These are phyloP conservation scores for Cordyceps cateniannulata DNA, from an alignment of 2,329 filamentous ascomycete genomes.

Conservation along the genomic window DNA sequence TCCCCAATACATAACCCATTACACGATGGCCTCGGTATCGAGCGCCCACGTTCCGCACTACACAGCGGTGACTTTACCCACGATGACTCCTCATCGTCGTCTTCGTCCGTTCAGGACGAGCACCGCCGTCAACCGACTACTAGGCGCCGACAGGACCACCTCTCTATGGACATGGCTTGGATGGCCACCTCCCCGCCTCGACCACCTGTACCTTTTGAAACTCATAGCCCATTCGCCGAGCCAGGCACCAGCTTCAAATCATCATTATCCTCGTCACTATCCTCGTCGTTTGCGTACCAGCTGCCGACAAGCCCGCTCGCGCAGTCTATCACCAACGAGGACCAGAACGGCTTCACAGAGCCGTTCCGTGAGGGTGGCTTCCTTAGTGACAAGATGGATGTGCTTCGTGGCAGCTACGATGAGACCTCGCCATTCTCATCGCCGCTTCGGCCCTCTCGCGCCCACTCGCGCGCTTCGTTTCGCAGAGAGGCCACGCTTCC, in stretches of 20 bases:
- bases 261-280: slow-evolving; percentile 61
- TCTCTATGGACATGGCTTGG: slow-evolving; percentile 33
- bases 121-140: slow-evolving; percentile 16
- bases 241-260: slow-evolving; percentile 34
- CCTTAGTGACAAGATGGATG: slow-evolving; percentile 28
- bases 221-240: slow-evolving; percentile 24
- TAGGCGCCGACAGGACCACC: slow-evolving; percentile 14
- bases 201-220: slow-evolving; percentile 39
- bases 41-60: slow-evolving; percentile 72
- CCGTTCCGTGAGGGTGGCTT: slow-evolving; percentile 46
- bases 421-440: slow-evolving; percentile 39
- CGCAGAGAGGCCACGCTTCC: slow-evolving; percentile 56
- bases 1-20: slow-evolving; percentile 33
- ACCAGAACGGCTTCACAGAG: slow-evolving; percentile 49
- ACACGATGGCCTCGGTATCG: slow-evolving; percentile 58
- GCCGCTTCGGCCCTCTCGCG: slow-evolving; percentile 18
- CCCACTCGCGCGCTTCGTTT: slow-evolving; percentile 25
- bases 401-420: slow-evolving; percentile 62
- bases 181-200: slow-evolving; percentile 51
- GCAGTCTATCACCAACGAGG: slow-evolving; percentile 79
- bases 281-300: slow-evolving; percentile 76
- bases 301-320: slow-evolving; percentile 89
- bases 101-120: slow-evolving; percentile 8
- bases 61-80: slow-evolving; percentile 62
- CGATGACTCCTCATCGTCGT: slow-evolving; percentile 18